A percentile compares a stretch with the other conserved stretches of the same genome.
Evolutionary conservation across 768 basidiomycete species (phyloP).

Genomic region (Agaricus sinodeliciosus): DNA sequence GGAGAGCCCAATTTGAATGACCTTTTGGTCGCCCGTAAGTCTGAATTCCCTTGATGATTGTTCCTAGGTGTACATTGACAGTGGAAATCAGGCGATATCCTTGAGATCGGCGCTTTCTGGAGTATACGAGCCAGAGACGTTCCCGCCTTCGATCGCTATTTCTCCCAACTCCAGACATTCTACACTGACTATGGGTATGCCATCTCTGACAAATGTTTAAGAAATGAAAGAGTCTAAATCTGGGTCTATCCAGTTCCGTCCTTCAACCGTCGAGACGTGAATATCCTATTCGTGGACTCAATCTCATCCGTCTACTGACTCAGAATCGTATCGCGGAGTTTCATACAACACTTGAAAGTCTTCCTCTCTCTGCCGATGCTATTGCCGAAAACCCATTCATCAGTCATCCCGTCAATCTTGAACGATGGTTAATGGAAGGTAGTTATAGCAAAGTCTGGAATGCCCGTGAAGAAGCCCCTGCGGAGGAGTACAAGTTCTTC

Average conservation of each 20-base stretch:
- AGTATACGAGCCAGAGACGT: conserved; percentile 86
- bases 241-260: conserved; percentile 31
- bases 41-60: background rate
- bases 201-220: background rate
- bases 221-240: background rate
- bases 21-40: conserved; percentile 68
- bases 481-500: conserved; percentile 93
- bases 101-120: conserved; percentile 94
- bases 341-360: conserved; percentile 91
- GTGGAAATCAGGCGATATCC: conserved; percentile 65
- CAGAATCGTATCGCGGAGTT: conserved; percentile 97
- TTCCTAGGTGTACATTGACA: background rate
- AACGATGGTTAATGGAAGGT: conserved; percentile 98
- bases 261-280: conserved; percentile 84
- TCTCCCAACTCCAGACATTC: conserved; percentile 85
- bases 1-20: conserved; percentile 58
- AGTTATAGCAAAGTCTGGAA: conserved; percentile 98
- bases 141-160: conserved; percentile 92
- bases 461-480: conserved; percentile 86
- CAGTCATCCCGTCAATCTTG: conserved; percentile 83
- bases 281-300: conserved; percentile 84
- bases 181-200: conserved; percentile 77
- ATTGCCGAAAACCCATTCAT: conserved; percentile 68
- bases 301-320: conserved; percentile 91
- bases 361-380: conserved; percentile 52